Base-by-base conservation (phyloP, 2,329 filamentous ascomycete species). In the Pezicula radicicola region DNA sequence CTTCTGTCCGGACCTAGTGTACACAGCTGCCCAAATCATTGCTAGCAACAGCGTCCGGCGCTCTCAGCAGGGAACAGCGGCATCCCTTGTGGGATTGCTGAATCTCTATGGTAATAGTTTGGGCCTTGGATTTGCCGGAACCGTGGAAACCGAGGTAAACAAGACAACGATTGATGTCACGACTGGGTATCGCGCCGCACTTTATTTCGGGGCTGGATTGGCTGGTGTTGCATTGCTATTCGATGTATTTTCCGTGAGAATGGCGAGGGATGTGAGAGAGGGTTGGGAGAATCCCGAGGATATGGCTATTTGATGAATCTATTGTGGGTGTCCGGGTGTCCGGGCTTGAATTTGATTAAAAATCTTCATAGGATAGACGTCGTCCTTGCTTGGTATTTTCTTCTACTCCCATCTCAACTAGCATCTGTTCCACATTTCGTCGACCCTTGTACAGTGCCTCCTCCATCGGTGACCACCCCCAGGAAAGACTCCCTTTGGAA, bases 11-110 rank as follows among this genome's bases (percentile, higher is more conserved):
- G 78, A 81, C 53, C 71, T 80, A 2, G 69, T 78, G 5, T 79
- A 73, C 49, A 73, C 75, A 0, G 75, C 75, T 0, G 75, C 75
- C 0, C 75, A 80, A 53, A 75, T 81, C 4, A 78, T 81, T 49
- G 75, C 77, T 0, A 79, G 76, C 47, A 80, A 79, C 50, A 72
- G 70, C 0, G 78, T 81, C 3, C 64, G 60, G 4, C 66, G 70
- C 3, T 65, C 68, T 8, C 66, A 80, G 18, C 76, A 81, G 50
- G 78, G 78, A 0, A 67, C 79, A 5, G 78, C 77, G 0, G 74
- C 70, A 0, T 75, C 70, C 4, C 60, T 81, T 2, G 71, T 81
- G 10, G 74, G 77, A 0, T 68, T 68, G 0, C 48, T 76, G 12
- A 66, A 69, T 37, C 52, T 69, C 3, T 76, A 76, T 54, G 73